Percentiles rank a stretch among this genome's conserved stretches.
These are phyloP conservation scores for Tilletia walkeri DNA, from an alignment of 1,284 basidiomycete genomes.

Conservation along the genomic window DNA sequence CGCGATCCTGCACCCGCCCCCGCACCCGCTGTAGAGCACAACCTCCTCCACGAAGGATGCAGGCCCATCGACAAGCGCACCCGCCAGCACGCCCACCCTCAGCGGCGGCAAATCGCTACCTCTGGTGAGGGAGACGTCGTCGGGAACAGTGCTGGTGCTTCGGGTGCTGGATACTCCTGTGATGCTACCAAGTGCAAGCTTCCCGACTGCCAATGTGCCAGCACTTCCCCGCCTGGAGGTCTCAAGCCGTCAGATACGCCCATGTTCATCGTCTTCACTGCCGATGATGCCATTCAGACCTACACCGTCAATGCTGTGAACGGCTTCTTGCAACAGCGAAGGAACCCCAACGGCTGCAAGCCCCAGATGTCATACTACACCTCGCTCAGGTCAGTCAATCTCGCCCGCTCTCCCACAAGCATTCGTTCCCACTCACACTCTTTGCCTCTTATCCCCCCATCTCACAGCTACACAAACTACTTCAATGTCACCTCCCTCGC, in stretches of 20 bases:
- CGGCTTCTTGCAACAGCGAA: slow-evolving; percentile 72
- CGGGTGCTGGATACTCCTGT: slow-evolving; percentile 46
- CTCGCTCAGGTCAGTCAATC: slow-evolving; percentile 17
- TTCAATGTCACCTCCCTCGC: slow-evolving; percentile 76
- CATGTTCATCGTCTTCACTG: slow-evolving; percentile 57
- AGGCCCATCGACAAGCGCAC: slow-evolving; percentile 29
- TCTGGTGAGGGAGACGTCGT: slow-evolving; percentile 37
- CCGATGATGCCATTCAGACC: slow-evolving; percentile 66
- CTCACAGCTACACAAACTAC: slow-evolving; percentile 69
- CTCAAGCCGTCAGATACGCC: slow-evolving; percentile 31
- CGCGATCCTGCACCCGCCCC: background rate
- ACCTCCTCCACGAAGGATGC: slow-evolving; percentile 33
- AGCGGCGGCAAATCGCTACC: slow-evolving; percentile 25
- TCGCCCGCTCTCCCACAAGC: background rate
- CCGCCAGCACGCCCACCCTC: background rate
- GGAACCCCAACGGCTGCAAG: slow-evolving; percentile 77
- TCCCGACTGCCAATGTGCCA: slow-evolving; percentile 46
- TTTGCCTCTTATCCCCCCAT: slow-evolving; percentile 55
- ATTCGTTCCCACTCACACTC: background rate
- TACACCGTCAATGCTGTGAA: slow-evolving; percentile 72
- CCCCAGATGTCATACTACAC: slow-evolving; percentile 59
- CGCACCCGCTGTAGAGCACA: slow-evolving; percentile 23
- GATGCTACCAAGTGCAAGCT: slow-evolving; percentile 41
- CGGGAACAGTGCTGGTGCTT: slow-evolving; percentile 32
- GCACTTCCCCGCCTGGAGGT: slow-evolving; percentile 46